Base-by-base conservation (phyloP, 1,139 yeast species). In the Kodamaea sp. region DNA sequence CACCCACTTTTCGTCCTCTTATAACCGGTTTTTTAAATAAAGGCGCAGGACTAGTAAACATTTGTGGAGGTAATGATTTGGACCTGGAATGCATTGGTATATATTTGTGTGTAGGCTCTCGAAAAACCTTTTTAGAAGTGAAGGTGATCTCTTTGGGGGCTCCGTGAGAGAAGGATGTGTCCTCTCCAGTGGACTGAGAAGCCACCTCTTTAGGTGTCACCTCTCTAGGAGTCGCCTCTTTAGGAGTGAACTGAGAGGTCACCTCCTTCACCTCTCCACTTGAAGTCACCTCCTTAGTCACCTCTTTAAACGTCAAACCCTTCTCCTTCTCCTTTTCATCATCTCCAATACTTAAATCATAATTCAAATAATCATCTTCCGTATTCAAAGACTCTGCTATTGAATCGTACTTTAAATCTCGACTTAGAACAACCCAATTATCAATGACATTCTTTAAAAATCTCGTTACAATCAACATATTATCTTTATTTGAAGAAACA, bases 1-100 rank as follows among this genome's bases (percentile, higher is more conserved):
- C 75, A 15, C 78, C 70, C 2, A 78, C 84, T 55, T 74, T 78
- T 32, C 75, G 60, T 6, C 78, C 79, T 29, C 78, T 54, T 8
- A 77, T 70, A 5, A 73, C 79, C 2, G 80, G 77, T 36, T 69
- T 67, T 40, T 65, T 70, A 8, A 60, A 31, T 3, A 42, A 31
- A 10, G 39, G 30, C 7, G 38, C 34, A 35, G 36, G 11, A 39
- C 11, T 34, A 27, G 38, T 29, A 11, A 35, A 22, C 24, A 11
- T 34, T 25, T 33, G 42, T 31, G 40, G 49, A 9, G 52, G 50
- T 24, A 47, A 35, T 10, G 46, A 41, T 26, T 44, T 43, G 12
- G 50, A 47, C 23, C 52, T 34, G 3, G 43, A 29, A 24, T 43
- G 48, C 26, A 15, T 15, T 15, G 20, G 20, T 15, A 4, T 15